Conservation (phyloP, 495 filamentous ascomycete species). For the Hypoxylon fuscum region DNA sequence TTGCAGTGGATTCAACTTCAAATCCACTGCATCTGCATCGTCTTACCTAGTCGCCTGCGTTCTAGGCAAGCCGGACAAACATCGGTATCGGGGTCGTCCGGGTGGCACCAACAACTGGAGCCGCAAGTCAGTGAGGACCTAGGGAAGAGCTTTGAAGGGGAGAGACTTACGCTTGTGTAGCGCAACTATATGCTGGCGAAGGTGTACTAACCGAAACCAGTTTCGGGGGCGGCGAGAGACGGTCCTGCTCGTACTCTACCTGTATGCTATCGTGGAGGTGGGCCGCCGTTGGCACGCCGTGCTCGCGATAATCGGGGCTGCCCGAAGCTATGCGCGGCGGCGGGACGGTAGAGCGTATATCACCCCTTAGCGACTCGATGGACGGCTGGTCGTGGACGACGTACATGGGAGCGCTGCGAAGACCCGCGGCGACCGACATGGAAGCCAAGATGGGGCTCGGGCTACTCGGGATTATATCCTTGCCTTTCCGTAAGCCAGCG, state of each 20-base stretch:
- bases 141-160: too few species aligned
- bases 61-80: conserved; percentile 24
- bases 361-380: too few species aligned
- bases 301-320: conserved; percentile 11
- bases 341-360: too few species aligned
- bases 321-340: background rate
- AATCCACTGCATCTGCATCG: conserved; percentile 25
- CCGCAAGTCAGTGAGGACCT: too few species aligned
- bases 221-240: background rate
- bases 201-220: conserved; percentile 26
- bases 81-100: background rate
- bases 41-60: conserved; percentile 7
- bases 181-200: conserved; percentile 22
- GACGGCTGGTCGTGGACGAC: background rate
- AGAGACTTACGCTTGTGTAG: conserved; percentile 15
- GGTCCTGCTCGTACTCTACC: background rate
- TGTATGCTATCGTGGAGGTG: conserved; percentile 7
- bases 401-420: background rate
- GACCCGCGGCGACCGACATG: background rate
- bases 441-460: background rate
- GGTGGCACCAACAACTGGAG: conserved; percentile 13
- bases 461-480: background rate
- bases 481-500: background rate
- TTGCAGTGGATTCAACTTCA: conserved; percentile 1
- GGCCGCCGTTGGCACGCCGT: conserved; percentile 16